phyloP scores from a whole-genome alignment of 768 basidiomycete species.

The Gloeopeniophorella convolvens region DNA sequence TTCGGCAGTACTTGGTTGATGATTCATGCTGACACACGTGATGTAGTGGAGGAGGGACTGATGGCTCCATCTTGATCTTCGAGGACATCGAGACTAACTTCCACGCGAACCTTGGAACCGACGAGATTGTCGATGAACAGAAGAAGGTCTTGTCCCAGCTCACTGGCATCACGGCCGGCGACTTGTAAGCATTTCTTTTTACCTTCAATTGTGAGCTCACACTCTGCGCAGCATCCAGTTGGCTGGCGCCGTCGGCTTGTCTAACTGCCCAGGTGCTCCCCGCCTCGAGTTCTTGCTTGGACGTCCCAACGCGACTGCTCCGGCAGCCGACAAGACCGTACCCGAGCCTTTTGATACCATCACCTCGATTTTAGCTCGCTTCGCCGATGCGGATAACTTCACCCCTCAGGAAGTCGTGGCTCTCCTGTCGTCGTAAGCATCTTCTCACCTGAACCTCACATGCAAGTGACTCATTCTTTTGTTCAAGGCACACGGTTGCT shows the following conservation, averaged over 20 bases:
- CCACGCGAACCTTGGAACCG: constrained; percentile 37
- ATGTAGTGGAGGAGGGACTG: constrained; percentile 30
- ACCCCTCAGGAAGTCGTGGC: constrained; percentile 30
- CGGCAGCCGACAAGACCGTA: constrained; percentile 29
- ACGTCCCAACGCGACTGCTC: constrained; percentile 27
- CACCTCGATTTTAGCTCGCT: constrained; percentile 25
- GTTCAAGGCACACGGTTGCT: constrained; percentile 19
- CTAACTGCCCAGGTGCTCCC: constrained; percentile 38
- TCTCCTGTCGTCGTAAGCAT: constrained; percentile 30
- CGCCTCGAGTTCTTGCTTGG: constrained; percentile 34
- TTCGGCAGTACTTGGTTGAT: neutral
- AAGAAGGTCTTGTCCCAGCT: constrained; percentile 31
- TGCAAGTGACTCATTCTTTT: constrained; percentile 1
- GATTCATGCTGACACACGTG: neutral
- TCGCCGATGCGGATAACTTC: constrained; percentile 34
- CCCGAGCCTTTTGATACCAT: constrained; percentile 29
- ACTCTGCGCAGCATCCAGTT: constrained; percentile 29
- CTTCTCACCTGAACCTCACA: constrained; percentile 17
- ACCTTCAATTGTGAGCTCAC: neutral
- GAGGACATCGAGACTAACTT: constrained; percentile 36
- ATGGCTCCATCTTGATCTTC: constrained; percentile 46
- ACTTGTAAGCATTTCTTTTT: constrained; percentile 34
- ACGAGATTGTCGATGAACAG: constrained; percentile 35
- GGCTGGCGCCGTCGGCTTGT: constrained; percentile 30
- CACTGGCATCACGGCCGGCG: constrained; percentile 34